Conservation (phyloP, 345 rosid species). For the Acer campestre region DNA sequence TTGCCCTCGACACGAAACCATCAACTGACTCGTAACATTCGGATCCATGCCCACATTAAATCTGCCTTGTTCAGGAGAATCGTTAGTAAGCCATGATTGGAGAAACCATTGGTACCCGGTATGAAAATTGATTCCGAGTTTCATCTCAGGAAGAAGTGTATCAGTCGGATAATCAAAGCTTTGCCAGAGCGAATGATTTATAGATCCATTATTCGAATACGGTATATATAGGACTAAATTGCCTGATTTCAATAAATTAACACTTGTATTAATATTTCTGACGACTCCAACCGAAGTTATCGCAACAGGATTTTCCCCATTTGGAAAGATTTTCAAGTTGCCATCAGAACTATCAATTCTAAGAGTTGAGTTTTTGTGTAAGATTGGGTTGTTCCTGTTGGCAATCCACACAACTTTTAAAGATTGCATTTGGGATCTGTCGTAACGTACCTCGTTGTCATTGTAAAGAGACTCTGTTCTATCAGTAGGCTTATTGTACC, state of each 20-base stretch:
- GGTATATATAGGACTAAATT: constrained; percentile 36
- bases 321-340: not conserved
- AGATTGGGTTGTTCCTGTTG: not conserved
- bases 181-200: constrained; percentile 10
- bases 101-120: constrained; percentile 34
- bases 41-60: constrained; percentile 31
- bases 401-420: not conserved
- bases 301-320: not conserved
- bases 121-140: constrained; percentile 40
- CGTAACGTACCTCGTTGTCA: too few species aligned
- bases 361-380: not conserved
- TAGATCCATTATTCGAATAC: constrained; percentile 32
- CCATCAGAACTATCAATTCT: not conserved
- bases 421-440: too few species aligned
- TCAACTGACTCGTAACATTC: constrained; percentile 21
- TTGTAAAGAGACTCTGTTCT: too few species aligned
- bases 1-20: constrained; percentile 24
- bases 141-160: constrained; percentile 11
- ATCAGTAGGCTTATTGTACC: too few species aligned
- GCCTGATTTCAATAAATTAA: constrained; percentile 34
- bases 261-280: constrained; percentile 13
- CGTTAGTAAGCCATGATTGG: constrained; percentile 28
- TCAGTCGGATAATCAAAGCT: constrained; percentile 13
- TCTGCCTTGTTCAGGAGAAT: constrained; percentile 26
- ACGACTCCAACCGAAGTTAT: constrained; percentile 18